phyloP scores from a whole-genome alignment of 345 rosid genomes.

The Aurinia saxatilis region DNA sequence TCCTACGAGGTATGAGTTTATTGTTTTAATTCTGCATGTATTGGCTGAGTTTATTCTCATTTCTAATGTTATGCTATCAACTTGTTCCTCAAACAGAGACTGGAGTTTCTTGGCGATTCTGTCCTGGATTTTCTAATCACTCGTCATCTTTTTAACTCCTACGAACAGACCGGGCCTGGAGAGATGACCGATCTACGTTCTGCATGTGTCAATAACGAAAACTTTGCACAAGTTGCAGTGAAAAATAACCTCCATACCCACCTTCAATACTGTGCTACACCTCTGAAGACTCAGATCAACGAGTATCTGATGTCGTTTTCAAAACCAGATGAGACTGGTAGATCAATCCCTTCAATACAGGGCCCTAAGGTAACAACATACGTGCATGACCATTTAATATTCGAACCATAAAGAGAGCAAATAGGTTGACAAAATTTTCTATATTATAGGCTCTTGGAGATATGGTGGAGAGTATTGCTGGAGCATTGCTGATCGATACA shows the following conservation, averaged over 20 bases:
- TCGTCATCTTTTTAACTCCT: constrained; percentile 58
- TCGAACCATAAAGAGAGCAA: neutral
- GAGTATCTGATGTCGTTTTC: constrained; percentile 45
- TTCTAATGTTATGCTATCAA: neutral
- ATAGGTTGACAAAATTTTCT: neutral
- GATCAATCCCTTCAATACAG: constrained; percentile 34
- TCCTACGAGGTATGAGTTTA: constrained; percentile 56
- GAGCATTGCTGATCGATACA: constrained; percentile 75
- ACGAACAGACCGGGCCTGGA: constrained; percentile 65
- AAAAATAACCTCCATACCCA: constrained; percentile 44
- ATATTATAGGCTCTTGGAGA: constrained; percentile 80
- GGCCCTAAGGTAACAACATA: constrained; percentile 69
- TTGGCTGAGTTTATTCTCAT: neutral
- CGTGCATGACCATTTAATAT: neutral
- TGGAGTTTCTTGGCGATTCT: constrained; percentile 92
- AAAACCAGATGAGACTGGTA: constrained; percentile 29
- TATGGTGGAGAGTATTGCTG: constrained; percentile 78
- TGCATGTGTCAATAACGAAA: constrained; percentile 76
- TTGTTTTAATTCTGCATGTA: neutral
- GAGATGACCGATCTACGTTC: constrained; percentile 87
- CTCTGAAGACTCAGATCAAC: constrained; percentile 47
- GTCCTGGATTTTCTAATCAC: constrained; percentile 84
- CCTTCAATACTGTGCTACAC: constrained; percentile 49
- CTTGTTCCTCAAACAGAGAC: constrained; percentile 50
- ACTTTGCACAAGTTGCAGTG: constrained; percentile 74